Conservation (phyloP, 768 basidiomycete genomes). For the Pleurotus ostreatus region DNA sequence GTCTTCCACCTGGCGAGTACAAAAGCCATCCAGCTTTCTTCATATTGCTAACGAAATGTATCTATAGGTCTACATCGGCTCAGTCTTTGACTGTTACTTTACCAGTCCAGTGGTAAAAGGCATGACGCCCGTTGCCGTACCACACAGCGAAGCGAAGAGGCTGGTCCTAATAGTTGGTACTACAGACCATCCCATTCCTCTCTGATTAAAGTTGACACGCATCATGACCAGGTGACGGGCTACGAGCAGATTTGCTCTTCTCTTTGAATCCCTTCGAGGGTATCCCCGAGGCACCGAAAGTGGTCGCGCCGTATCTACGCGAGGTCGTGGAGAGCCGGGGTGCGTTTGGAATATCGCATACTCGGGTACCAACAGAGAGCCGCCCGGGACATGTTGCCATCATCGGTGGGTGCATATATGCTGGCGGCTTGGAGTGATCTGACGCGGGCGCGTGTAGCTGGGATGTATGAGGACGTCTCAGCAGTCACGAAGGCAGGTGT, state of each 20-base stretch:
- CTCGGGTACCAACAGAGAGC: slow-evolving; percentile 84
- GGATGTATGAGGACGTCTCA: slow-evolving; percentile 90
- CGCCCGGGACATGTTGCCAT: slow-evolving; percentile 87
- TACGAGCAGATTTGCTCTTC: slow-evolving; percentile 79
- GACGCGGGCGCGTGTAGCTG: slow-evolving; percentile 34
- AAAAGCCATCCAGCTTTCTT: slow-evolving; percentile 35
- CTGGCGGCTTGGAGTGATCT: background rate
- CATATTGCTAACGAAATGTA: background rate
- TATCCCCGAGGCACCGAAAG: slow-evolving; percentile 45
- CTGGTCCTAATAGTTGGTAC: slow-evolving; percentile 78
- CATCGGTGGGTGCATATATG: slow-evolving; percentile 46
- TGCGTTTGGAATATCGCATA: slow-evolving; percentile 82
- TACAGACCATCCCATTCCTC: slow-evolving; percentile 2
- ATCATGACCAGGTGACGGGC: slow-evolving; percentile 60
- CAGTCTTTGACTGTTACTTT: slow-evolving; percentile 84
- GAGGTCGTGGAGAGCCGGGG: slow-evolving; percentile 64
- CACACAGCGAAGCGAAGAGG: slow-evolving; percentile 55
- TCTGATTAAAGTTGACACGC: background rate
- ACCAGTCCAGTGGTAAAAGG: slow-evolving; percentile 78
- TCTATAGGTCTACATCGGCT: slow-evolving; percentile 14
- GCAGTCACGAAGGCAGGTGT: slow-evolving; percentile 74
- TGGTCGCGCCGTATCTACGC: slow-evolving; percentile 73
- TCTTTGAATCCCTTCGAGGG: slow-evolving; percentile 55
- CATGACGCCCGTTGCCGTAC: slow-evolving; percentile 54
- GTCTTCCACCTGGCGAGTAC: slow-evolving; percentile 74